Base-by-base conservation (phyloP, 1,284 basidiomycete species). In the Cutaneotrichosporon dermatis region DNA sequence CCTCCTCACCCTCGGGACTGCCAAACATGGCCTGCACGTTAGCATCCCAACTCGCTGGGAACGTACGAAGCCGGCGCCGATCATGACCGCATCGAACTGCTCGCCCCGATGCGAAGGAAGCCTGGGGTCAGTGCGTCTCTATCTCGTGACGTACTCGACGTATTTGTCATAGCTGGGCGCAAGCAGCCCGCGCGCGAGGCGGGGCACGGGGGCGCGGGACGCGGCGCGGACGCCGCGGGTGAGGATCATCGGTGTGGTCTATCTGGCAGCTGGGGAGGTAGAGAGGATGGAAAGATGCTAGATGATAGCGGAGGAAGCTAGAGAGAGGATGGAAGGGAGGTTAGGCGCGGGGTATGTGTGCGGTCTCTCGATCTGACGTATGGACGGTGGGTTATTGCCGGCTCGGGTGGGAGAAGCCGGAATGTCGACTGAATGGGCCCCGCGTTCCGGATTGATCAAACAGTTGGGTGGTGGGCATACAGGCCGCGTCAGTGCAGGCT, bases 21-120 rank as follows among this genome's bases (percentile, higher is more conserved):
- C 73, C 73, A 59, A 74, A 75, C 73, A 75, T 75, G 45, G 73
- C 73, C 73, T 75, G 57, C 9, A 25, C 15, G 54, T 61, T 16
- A 62, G 60, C 52, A 11, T 16, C 25, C 25, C 25, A 3, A 15
- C 34, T 25, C 40, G 16, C 12, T 7, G 15, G 4, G 12, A 16
- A 66, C 73, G 58, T 60, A 75, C 73, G 53, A 58, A 71, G n/a
- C 73, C 73, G 6, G 65, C 73, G 41, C 73, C 73, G 58, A 75
- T 61, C 41, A 73, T 55, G 46, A 74, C 58, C 36, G 64, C 71
- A 55, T 69, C 60, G 37, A 62, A 62, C 40, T 52, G 49, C 25
- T 45, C 50, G 8, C 60, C 60, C 3, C 49, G 42, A 36, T 62
- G 60, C 9, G 50, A 52, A 9, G 60, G 57, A 4, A 56, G 57